Evolutionary conservation across 176 grass and related monocot species (phyloP).

Genomic region (Alloteropsis semialata): DNA sequence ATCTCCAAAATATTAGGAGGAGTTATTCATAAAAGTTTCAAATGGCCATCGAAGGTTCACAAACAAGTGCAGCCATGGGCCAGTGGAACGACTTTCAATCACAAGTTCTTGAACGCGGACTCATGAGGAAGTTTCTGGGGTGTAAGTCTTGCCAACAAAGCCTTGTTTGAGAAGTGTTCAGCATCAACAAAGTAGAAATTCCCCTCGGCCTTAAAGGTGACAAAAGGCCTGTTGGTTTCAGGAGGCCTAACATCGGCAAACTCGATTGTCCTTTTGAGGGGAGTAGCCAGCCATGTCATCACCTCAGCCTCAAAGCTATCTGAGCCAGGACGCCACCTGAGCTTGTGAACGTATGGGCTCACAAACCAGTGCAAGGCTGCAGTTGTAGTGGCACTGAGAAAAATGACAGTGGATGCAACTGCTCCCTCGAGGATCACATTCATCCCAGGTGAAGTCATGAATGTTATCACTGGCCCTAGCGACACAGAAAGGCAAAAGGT

Average conservation of each 20-base stretch:
- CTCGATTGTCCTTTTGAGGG: conserved; percentile 69
- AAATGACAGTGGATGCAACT: conserved; percentile 87
- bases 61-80: not conserved
- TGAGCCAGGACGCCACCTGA: conserved; percentile 89
- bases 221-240: conserved; percentile 79
- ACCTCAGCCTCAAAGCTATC: conserved; percentile 86
- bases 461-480: conserved; percentile 92
- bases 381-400: conserved; percentile 89
- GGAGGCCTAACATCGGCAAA: conserved; percentile 77
- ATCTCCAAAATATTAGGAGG: conserved; percentile 25
- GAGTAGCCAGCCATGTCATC: conserved; percentile 84
- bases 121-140: conserved; percentile 59
- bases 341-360: conserved; percentile 97
- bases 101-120: conserved; percentile 95
- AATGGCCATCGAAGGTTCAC: not conserved
- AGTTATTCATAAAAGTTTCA: not conserved
- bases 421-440: conserved; percentile 95
- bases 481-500: conserved; percentile 95
- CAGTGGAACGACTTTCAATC: conserved; percentile 12
- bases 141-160: conserved; percentile 81
- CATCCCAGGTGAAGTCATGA: conserved; percentile 97
- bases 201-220: conserved; percentile 69
- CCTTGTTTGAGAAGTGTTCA: conserved; percentile 85
- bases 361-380: conserved; percentile 89
- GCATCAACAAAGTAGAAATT: conserved; percentile 84